Conservation (phyloP, 1,139 yeast genomes). For the Suhomyces atakaporum region DNA sequence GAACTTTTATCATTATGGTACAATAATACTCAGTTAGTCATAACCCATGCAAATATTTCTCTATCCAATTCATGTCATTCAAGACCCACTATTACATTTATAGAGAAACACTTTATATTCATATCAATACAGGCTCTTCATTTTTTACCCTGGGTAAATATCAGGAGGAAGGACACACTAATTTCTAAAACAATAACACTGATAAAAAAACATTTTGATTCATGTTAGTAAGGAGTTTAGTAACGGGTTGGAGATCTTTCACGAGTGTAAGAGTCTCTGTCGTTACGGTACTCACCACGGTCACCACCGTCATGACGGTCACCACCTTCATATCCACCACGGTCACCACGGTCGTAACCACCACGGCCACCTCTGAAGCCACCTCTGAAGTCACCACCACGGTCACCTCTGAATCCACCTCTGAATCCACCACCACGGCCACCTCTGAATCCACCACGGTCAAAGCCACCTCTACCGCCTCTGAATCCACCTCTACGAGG, state of each 20-base stretch:
- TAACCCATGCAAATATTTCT: not conserved
- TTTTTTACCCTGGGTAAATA: constrained; percentile 9
- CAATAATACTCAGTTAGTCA: constrained; percentile 1
- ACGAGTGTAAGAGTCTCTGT: constrained; percentile 50
- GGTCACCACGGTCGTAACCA: constrained; percentile 32
- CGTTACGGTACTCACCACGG: constrained; percentile 39
- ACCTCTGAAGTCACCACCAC: constrained; percentile 39
- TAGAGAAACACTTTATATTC: constrained; percentile 11
- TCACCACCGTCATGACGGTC: constrained; percentile 45
- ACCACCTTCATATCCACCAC: constrained; percentile 35
- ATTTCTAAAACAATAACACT: constrained; percentile 11
- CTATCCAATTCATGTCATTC: not conserved
- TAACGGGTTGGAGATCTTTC: constrained; percentile 64
- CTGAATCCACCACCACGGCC: constrained; percentile 42
- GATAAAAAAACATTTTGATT: constrained; percentile 6
- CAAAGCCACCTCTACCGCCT: constrained; percentile 42
- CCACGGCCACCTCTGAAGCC: constrained; percentile 41
- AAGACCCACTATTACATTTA: constrained; percentile 10
- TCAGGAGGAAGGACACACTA: constrained; percentile 11
- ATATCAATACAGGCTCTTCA: constrained; percentile 13
- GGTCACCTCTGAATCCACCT: constrained; percentile 36
- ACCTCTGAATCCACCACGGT: constrained; percentile 32
- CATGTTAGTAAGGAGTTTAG: constrained; percentile 20
- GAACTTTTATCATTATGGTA: constrained; percentile 3
- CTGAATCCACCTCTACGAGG: constrained; percentile 57